phyloP scores from a whole-genome alignment of 2,329 filamentous ascomycete species.

The Colletotrichum viniferum region DNA sequence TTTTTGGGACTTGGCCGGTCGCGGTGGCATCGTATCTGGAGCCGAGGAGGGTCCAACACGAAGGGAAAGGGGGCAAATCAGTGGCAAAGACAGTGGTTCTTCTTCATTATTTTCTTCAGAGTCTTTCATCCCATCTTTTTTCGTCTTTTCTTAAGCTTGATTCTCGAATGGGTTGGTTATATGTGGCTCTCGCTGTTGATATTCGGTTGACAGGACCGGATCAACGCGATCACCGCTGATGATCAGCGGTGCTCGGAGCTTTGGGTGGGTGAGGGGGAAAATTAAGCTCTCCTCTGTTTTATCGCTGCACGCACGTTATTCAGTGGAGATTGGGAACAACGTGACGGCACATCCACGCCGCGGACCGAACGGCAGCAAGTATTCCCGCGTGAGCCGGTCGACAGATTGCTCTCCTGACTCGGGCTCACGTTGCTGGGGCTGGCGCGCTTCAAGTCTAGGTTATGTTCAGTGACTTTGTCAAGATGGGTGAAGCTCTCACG shows the following conservation, averaged over 20 bases:
- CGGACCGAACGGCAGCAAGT: background rate
- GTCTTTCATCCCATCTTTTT: background rate
- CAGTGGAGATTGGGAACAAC: slow-evolving; percentile 8
- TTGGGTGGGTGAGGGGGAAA: background rate
- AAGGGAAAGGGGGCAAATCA: background rate
- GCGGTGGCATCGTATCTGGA: background rate
- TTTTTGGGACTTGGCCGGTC: background rate
- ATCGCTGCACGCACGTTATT: background rate
- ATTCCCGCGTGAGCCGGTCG: background rate
- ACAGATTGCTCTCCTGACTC: background rate
- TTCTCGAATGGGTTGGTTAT: background rate
- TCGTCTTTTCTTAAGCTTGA: background rate
- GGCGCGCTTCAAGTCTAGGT: background rate
- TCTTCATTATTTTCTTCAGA: background rate
- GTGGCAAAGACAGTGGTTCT: background rate
- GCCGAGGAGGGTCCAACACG: background rate
- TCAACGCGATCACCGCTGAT: slow-evolving; percentile 3
- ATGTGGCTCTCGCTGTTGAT: background rate
- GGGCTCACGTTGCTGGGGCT: background rate
- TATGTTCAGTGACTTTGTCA: background rate
- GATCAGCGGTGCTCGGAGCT: background rate
- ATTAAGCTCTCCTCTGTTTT: background rate
- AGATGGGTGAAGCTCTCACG: background rate
- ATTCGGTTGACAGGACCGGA: background rate
- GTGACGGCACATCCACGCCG: background rate